Conservation (phyloP, 805 yeast genomes). For the Kazachstania taianensis region DNA sequence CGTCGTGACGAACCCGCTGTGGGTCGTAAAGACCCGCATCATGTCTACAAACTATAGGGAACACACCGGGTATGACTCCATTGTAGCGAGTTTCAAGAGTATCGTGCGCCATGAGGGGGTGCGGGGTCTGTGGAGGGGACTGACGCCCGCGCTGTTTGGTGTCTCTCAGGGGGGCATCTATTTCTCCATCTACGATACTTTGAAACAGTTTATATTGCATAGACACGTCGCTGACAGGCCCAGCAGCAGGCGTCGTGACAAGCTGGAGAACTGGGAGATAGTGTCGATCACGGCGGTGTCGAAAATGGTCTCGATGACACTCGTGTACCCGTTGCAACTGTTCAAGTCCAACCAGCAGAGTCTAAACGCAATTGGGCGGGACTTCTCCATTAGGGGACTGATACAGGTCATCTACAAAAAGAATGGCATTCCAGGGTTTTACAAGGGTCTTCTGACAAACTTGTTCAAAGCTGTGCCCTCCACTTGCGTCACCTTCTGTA, state of each 20-base stretch:
- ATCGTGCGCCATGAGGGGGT: constrained; percentile 49
- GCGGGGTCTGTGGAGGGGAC: constrained; percentile 59
- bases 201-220: constrained; percentile 39
- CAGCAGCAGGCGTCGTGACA: constrained; percentile 9
- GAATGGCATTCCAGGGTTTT: constrained; percentile 62
- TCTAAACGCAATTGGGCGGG: constrained; percentile 24
- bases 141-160: constrained; percentile 64
- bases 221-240: constrained; percentile 6
- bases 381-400: constrained; percentile 26
- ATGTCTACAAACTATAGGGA: constrained; percentile 37
- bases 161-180: constrained; percentile 88
- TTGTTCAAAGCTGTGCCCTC: constrained; percentile 81
- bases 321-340: constrained; percentile 79
- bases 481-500: constrained; percentile 80
- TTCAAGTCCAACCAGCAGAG: constrained; percentile 67
- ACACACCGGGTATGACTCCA: constrained; percentile 37
- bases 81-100: constrained; percentile 42
- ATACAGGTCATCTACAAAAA: constrained; percentile 31
- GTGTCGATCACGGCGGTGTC: constrained; percentile 57
- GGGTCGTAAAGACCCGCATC: constrained; percentile 91
- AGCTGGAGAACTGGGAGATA: constrained; percentile 45
- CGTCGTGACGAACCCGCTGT: constrained; percentile 77
- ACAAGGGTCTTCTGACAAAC: constrained; percentile 75
- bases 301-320: constrained; percentile 55
- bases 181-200: constrained; percentile 72